These are phyloP conservation scores for Gynostemma pentaphyllum DNA, from an alignment of 306 rosid genomes.

Conservation along the genomic window DNA sequence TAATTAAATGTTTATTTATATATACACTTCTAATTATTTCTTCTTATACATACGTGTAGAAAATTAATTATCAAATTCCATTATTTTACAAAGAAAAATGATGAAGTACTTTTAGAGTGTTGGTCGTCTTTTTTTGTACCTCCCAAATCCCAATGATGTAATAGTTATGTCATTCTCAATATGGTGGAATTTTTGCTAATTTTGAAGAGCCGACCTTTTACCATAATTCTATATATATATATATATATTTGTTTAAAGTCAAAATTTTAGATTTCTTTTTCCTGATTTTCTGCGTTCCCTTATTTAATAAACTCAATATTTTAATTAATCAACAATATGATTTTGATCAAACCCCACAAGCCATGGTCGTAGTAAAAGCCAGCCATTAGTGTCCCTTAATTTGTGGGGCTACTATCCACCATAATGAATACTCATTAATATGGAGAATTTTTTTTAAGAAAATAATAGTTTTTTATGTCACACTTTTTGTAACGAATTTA, in stretches of 20 bases:
- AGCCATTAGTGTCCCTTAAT: neutral
- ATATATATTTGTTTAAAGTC: neutral
- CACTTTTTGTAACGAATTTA: too few species aligned
- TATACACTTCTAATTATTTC: too few species aligned
- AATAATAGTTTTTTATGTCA: too few species aligned
- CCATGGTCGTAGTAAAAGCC: neutral
- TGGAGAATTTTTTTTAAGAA: too few species aligned
- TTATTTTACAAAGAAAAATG: too few species aligned
- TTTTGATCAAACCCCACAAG: neutral
- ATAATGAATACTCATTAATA: neutral
- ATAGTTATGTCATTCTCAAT: neutral
- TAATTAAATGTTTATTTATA: too few species aligned
- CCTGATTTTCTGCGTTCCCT: neutral
- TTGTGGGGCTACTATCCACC: neutral
- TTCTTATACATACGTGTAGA: too few species aligned
- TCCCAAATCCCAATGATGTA: neutral
- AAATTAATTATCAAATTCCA: too few species aligned
- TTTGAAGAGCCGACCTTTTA: neutral
- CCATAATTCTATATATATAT: neutral
- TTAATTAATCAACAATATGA: neutral
- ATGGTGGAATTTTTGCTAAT: constrained; percentile 1
- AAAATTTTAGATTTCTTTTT: neutral
- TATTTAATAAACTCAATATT: neutral
- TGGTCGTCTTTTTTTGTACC: too few species aligned
- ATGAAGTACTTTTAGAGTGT: too few species aligned